These are phyloP conservation scores for Phialophora chinensis DNA, from an alignment of 2,329 filamentous ascomycete species.

Conservation along the genomic window DNA sequence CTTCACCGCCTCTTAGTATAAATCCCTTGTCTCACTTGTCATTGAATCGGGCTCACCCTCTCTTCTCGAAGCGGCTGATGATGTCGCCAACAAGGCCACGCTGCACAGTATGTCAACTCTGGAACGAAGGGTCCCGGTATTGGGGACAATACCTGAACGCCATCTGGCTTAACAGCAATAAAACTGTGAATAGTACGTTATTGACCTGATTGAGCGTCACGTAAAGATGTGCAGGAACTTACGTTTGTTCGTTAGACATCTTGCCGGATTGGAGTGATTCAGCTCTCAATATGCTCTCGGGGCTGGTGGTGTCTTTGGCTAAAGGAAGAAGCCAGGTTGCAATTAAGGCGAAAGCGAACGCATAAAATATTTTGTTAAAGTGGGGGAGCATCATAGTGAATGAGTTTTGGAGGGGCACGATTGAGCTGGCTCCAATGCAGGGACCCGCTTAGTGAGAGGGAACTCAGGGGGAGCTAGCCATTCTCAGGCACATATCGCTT, in stretches of 20 bases:
- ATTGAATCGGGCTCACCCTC: slow-evolving; percentile 58
- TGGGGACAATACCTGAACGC: slow-evolving; percentile 79
- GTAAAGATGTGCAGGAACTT: slow-evolving; percentile 49
- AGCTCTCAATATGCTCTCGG: slow-evolving; percentile 35
- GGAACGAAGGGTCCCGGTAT: slow-evolving; percentile 31
- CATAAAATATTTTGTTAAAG: slow-evolving; percentile 32
- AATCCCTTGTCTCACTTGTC: neutral
- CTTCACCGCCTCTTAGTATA: slow-evolving; percentile 53
- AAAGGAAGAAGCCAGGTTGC: slow-evolving; percentile 34
- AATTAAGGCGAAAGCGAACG: slow-evolving; percentile 38
- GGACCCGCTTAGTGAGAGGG: slow-evolving; percentile 23
- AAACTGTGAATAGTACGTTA: slow-evolving; percentile 66
- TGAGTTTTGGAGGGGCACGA: slow-evolving; percentile 13
- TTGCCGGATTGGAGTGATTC: slow-evolving; percentile 44
- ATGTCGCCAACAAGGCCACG: slow-evolving; percentile 98
- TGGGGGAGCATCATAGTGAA: slow-evolving; percentile 20
- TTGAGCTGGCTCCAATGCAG: slow-evolving; percentile 22
- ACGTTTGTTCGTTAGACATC: slow-evolving; percentile 90
- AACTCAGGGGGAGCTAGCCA: slow-evolving; percentile 16
- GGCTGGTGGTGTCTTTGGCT: slow-evolving; percentile 32
- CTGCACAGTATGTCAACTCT: slow-evolving; percentile 54
- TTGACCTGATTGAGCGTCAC: neutral
- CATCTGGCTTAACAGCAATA: slow-evolving; percentile 99
- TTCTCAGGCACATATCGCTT: slow-evolving; percentile 15
- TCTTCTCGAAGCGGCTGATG: slow-evolving; percentile 96